phyloP scores from a whole-genome alignment of 352 stramenopile genomes.

The Pseudoperonospora humuli region DNA sequence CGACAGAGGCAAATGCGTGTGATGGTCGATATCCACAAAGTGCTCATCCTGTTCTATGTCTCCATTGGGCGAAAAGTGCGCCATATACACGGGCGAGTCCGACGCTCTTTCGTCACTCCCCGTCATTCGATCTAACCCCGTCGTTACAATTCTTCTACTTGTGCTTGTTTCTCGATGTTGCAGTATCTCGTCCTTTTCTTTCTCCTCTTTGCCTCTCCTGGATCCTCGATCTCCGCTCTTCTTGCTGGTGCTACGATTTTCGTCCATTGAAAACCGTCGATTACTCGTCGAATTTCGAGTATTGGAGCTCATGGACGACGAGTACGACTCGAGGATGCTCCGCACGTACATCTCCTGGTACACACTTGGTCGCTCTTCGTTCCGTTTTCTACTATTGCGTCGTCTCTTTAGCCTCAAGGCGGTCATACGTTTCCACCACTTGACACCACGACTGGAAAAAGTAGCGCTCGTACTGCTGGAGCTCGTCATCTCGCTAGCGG shows the following conservation, averaged over 20 bases:
- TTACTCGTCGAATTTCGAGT: conserved; percentile 32
- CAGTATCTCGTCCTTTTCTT: neutral
- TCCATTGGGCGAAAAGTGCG: conserved; percentile 22
- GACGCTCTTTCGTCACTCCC: conserved; percentile 8
- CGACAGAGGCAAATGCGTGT: conserved; percentile 8
- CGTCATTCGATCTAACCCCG: conserved; percentile 1
- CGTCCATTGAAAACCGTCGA: conserved; percentile 19
- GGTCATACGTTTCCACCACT: conserved; percentile 35
- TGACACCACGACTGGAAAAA: conserved; percentile 11
- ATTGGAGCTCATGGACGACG: conserved; percentile 58
- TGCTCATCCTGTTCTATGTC: conserved; percentile 16
- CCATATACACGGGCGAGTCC: conserved; percentile 16
- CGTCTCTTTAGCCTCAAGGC: conserved; percentile 20
- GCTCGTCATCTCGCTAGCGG: conserved; percentile 18
- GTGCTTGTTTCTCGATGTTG: neutral
- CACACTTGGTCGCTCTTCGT: conserved; percentile 16
- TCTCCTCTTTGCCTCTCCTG: conserved; percentile 6
- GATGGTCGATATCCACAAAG: conserved; percentile 16
- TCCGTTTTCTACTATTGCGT: conserved; percentile 2
- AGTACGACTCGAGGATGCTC: conserved; percentile 68
- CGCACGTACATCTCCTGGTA: conserved; percentile 68
- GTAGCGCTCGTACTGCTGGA: conserved; percentile 6
- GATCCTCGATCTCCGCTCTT: conserved; percentile 7
- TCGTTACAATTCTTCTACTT: neutral
- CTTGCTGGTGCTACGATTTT: conserved; percentile 12